Percentiles rank a stretch among this genome's conserved stretches.
phyloP scores from a whole-genome alignment of 2,329 filamentous ascomycete genomes.

The Calonectria fujianensis region DNA sequence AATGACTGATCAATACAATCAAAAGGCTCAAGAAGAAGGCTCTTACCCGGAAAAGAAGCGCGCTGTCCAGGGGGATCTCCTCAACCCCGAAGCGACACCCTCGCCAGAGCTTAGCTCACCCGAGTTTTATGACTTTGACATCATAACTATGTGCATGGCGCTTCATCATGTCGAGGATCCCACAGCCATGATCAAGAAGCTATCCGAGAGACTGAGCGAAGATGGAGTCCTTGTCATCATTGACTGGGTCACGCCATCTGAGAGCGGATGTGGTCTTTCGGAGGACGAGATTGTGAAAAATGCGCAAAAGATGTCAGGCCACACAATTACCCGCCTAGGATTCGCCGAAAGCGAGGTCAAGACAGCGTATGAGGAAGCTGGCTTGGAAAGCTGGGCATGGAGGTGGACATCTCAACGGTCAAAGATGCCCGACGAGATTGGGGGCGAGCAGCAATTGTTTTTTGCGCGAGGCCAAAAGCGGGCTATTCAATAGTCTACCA shows the following conservation, averaged over 20 bases:
- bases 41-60: constrained; percentile 52
- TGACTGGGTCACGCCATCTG: constrained; percentile 54
- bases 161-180: constrained; percentile 61
- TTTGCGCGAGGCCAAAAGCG: constrained; percentile 50
- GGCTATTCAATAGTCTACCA: background rate
- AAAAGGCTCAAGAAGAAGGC: constrained; percentile 50
- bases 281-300: background rate
- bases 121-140: constrained; percentile 56
- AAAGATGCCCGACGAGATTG: constrained; percentile 51
- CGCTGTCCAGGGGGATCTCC: constrained; percentile 58
- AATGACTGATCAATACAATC: constrained; percentile 59
- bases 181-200: constrained; percentile 52
- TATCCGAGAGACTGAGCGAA: constrained; percentile 54
- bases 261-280: constrained; percentile 37
- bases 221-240: constrained; percentile 59
- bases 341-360: constrained; percentile 52
- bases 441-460: constrained; percentile 53
- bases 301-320: constrained; percentile 34
- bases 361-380: constrained; percentile 49
- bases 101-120: constrained; percentile 45
- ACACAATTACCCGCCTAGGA: constrained; percentile 48
- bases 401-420: constrained; percentile 47
- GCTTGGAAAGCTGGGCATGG: constrained; percentile 53
- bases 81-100: constrained; percentile 48
- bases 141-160: constrained; percentile 59